Percentiles rank a stretch among this genome's conserved stretches.
Conservation (phyloP, 2,329 filamentous ascomycete genomes). For the Colletotrichum cuscutae region DNA sequence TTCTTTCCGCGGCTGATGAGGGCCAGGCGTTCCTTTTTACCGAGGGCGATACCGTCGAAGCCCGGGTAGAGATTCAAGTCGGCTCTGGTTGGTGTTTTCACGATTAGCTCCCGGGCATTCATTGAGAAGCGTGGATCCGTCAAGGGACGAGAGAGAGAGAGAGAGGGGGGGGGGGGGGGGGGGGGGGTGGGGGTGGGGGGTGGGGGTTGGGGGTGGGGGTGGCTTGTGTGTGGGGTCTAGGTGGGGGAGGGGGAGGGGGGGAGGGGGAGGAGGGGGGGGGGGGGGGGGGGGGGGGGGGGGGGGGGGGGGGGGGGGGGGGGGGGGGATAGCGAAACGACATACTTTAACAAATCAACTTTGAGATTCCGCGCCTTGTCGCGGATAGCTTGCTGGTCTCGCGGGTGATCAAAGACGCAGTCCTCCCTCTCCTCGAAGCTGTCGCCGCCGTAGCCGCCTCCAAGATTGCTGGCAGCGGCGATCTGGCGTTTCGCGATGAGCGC, state of each 20-base stretch:
- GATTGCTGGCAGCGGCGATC: slow-evolving; percentile 24
- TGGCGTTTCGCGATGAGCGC: slow-evolving; percentile 43
- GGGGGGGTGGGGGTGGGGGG: too few species aligned
- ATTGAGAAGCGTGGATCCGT: too few species aligned
- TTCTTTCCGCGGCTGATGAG: slow-evolving; percentile 58
- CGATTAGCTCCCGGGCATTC: too few species aligned
- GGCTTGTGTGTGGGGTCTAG: too few species aligned
- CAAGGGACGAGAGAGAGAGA: too few species aligned
- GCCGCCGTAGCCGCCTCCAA: background rate
- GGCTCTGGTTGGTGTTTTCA: slow-evolving; percentile 20
- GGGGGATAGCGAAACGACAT: slow-evolving; percentile 30
- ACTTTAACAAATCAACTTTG: slow-evolving; percentile 63
- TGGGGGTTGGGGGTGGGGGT: too few species aligned
- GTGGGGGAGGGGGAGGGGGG: too few species aligned
- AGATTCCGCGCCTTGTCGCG: slow-evolving; percentile 68
- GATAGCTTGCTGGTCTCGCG: slow-evolving; percentile 64
- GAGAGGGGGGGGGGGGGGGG: background rate
- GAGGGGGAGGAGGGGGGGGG: too few species aligned
- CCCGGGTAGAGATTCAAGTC: slow-evolving; percentile 56
- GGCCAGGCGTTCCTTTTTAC: slow-evolving; percentile 58
- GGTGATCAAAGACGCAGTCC: slow-evolving; percentile 50
- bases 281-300: too few species aligned
- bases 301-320: too few species aligned
- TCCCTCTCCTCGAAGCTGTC: slow-evolving; percentile 31
- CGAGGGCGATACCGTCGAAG: slow-evolving; percentile 62